Conservation (phyloP, 2,329 filamentous ascomycete genomes). For the Corinectria fuckeliana region DNA sequence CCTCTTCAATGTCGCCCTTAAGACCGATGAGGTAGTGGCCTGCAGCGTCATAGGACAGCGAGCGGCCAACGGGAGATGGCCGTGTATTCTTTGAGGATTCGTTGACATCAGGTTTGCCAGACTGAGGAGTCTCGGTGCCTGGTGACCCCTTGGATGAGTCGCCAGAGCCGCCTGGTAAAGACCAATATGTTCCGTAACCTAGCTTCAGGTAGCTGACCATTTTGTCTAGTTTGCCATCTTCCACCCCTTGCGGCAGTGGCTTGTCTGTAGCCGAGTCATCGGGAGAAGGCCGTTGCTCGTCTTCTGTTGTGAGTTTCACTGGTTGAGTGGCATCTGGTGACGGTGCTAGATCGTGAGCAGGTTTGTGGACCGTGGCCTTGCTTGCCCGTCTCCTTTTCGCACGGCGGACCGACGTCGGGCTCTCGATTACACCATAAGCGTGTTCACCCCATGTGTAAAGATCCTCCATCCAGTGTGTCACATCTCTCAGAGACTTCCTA, state of each 20-base stretch:
- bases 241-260: conserved; percentile 18
- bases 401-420: conserved; percentile 71
- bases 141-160: conserved; percentile 24
- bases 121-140: conserved; percentile 12
- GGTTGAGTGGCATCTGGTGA: neutral
- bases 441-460: conserved; percentile 83
- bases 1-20: conserved; percentile 66
- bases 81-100: conserved; percentile 18
- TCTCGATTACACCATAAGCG: conserved; percentile 84
- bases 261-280: conserved; percentile 19
- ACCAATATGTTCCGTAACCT: conserved; percentile 73
- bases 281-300: neutral
- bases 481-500: conserved; percentile 70
- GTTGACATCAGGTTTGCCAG: conserved; percentile 20
- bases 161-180: conserved; percentile 45
- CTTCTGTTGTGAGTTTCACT: neutral
- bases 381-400: conserved; percentile 47
- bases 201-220: conserved; percentile 71
- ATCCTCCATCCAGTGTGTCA: conserved; percentile 88
- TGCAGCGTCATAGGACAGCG: conserved; percentile 38
- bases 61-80: conserved; percentile 16
- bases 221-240: conserved; percentile 56
- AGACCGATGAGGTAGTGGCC: conserved; percentile 72
- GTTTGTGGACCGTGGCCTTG: conserved; percentile 19
- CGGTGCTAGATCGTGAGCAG: neutral